Percentiles rank a stretch among this genome's conserved stretches.
Conservation (phyloP, 164 flowering plant species). For the Chimonanthus praecox region DNA sequence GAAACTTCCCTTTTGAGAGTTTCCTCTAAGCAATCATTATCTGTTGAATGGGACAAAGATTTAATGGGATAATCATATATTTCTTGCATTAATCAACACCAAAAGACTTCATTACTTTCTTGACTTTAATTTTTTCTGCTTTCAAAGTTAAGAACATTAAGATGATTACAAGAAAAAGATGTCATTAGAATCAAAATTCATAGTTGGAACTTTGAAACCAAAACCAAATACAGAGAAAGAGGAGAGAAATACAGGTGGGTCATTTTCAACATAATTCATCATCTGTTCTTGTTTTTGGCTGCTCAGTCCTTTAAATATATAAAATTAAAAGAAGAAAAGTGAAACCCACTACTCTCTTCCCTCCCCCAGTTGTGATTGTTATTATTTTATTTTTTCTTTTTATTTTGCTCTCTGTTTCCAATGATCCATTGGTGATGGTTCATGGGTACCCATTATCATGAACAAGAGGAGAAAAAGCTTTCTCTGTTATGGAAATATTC, state of each 20-base stretch:
- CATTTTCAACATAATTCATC: slow-evolving; percentile 19
- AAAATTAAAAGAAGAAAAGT: slow-evolving; percentile 11
- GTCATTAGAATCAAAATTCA: background rate
- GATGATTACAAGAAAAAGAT: background rate
- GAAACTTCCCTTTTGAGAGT: background rate
- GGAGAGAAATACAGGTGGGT: slow-evolving; percentile 1
- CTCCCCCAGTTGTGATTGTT: background rate
- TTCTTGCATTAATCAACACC: background rate
- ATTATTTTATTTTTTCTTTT: background rate
- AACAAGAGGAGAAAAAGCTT: slow-evolving; percentile 6
- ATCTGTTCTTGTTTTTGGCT: slow-evolving; percentile 20
- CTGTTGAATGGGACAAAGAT: background rate
- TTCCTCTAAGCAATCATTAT: background rate
- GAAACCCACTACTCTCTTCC: slow-evolving; percentile 7
- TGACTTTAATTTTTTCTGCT: background rate
- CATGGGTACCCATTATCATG: background rate
- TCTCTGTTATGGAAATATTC: slow-evolving; percentile 58
- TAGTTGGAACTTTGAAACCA: background rate
- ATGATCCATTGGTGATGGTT: background rate
- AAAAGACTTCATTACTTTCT: background rate
- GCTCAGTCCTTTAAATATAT: background rate
- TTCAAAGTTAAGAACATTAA: background rate
- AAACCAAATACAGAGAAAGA: background rate
- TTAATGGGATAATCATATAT: no score
- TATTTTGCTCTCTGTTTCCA: background rate